Conservation (phyloP, 139 green algal genomes). For the Chlorella sorokiniana region DNA sequence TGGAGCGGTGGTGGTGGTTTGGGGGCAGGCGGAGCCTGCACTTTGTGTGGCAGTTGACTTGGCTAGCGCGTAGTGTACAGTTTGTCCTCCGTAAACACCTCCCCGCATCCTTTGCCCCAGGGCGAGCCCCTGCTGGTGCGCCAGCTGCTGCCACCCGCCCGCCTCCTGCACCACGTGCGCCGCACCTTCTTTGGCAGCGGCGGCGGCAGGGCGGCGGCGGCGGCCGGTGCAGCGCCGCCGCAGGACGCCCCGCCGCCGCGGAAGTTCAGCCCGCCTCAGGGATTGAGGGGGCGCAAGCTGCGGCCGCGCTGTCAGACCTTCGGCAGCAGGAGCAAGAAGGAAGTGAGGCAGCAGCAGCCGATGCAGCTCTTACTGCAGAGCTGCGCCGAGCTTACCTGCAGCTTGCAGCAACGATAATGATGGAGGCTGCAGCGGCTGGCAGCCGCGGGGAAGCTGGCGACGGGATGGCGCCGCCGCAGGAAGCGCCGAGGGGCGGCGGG, state of each 20-base stretch:
- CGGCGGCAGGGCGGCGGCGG: background rate
- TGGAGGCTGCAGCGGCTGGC: background rate
- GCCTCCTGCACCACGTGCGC: constrained; percentile 1
- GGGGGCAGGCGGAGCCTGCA: no score
- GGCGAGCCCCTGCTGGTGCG: constrained; percentile 25
- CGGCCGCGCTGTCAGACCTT: background rate
- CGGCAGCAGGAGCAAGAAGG: background rate
- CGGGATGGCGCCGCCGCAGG: background rate
- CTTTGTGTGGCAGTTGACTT: no score
- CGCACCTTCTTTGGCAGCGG: background rate
- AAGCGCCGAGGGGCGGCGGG: no score
- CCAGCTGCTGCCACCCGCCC: constrained; percentile 22
- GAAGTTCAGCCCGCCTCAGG: no score
- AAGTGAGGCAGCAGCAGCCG: background rate
- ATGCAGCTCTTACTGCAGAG: background rate
- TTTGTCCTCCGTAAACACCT: no score
- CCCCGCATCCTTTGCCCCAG: no score
- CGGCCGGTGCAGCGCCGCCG: background rate
- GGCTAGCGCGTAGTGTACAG: no score
- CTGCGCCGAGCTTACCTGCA: background rate
- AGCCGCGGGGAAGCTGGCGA: background rate
- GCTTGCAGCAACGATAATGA: background rate
- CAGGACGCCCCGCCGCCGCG: no score
- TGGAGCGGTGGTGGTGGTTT: no score
- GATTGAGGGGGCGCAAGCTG: no score